Conservation (phyloP, 176 grass and related monocot genomes). For the Dendrocalamus sinicus region DNA sequence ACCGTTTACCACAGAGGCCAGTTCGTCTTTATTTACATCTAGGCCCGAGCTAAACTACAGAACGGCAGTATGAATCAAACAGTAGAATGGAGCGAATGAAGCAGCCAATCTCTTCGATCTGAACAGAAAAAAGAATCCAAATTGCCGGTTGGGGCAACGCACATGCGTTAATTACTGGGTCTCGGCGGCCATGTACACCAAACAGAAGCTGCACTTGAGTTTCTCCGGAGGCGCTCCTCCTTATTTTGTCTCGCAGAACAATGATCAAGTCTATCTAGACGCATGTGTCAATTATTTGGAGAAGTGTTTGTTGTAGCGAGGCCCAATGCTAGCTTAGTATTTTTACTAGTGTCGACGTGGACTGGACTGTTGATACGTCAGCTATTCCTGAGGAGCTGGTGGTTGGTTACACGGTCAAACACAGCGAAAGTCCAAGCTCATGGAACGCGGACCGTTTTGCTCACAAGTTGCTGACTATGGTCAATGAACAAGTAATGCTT, state of each 20-base stretch:
- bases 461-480: neutral
- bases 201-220: neutral
- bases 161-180: conserved; percentile 27
- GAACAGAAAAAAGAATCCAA: conserved; percentile 1
- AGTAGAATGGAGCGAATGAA: neutral
- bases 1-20: neutral
- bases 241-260: conserved; percentile 16
- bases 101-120: neutral
- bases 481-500: conserved; percentile 4
- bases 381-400: neutral
- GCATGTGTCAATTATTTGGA: conserved; percentile 9
- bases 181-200: neutral
- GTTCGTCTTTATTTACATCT: neutral
- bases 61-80: neutral
- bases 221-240: conserved; percentile 34
- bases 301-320: neutral
- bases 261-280: neutral
- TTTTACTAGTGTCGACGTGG: neutral
- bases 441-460: conserved; percentile 26
- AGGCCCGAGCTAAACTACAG: neutral
- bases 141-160: neutral
- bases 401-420: conserved; percentile 34
- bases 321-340: neutral
- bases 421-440: neutral
- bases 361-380: neutral